Conservation (phyloP, 441 rosid genomes). For the Gossypium schwendimanii region DNA sequence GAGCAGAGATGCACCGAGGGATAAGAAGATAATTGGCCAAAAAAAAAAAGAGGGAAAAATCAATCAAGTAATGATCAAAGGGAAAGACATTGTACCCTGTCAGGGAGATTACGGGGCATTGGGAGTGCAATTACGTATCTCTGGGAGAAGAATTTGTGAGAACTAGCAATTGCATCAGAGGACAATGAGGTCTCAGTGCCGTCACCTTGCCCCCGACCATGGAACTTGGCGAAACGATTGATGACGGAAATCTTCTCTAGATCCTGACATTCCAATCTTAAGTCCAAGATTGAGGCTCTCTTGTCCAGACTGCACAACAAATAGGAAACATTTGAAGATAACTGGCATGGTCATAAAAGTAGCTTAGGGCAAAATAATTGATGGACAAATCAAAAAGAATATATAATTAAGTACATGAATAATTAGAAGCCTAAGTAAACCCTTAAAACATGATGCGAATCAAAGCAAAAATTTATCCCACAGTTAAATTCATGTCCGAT, state of each 20-base stretch:
- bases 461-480: too few relatives aligned
- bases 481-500: too few relatives aligned
- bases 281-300: slow-evolving; percentile 47
- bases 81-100: slow-evolving; percentile 75
- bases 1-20: slow-evolving; percentile 25
- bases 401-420: not conserved
- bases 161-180: slow-evolving; percentile 29
- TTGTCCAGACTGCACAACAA: slow-evolving; percentile 59
- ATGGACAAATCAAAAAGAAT: not conserved
- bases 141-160: slow-evolving; percentile 44
- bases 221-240: slow-evolving; percentile 93
- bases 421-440: not conserved
- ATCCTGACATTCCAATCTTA: slow-evolving; percentile 69
- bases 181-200: slow-evolving; percentile 40
- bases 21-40: slow-evolving; percentile 27
- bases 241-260: slow-evolving; percentile 72
- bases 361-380: not conserved
- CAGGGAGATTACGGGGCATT: slow-evolving; percentile 69
- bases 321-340: not conserved
- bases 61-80: slow-evolving; percentile 49
- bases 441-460: too few relatives aligned
- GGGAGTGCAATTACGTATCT: slow-evolving; percentile 63
- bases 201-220: slow-evolving; percentile 44
- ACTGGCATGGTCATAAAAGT: not conserved
- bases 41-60: slow-evolving; percentile 18